Conservation (phyloP, 306 rosid species). For the Vigna radiata region DNA sequence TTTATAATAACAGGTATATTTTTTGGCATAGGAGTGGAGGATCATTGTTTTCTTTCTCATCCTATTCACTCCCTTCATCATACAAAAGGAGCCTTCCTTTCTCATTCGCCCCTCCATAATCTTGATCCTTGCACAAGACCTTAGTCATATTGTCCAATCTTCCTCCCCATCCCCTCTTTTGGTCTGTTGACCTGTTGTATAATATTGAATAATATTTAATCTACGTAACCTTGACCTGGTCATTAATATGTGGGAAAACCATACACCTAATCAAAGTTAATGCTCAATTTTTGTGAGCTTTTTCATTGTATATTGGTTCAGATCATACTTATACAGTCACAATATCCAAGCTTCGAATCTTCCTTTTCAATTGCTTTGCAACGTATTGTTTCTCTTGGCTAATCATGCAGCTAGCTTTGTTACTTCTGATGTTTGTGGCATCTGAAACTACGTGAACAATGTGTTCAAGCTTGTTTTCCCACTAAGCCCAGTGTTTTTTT, state of each 20-base stretch:
- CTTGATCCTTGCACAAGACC: slow-evolving; percentile 16
- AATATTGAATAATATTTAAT: background rate
- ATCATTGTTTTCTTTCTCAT: slow-evolving; percentile 23
- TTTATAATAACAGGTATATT: background rate
- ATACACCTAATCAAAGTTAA: slow-evolving; percentile 2
- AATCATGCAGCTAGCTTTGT: slow-evolving; percentile 28
- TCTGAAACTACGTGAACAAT: slow-evolving; percentile 1
- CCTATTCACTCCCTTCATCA: background rate
- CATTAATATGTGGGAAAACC: slow-evolving; percentile 26
- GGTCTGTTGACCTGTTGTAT: background rate
- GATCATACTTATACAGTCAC: background rate
- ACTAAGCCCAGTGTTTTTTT: slow-evolving; percentile 29
- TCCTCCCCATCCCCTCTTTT: background rate
- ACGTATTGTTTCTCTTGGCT: slow-evolving; percentile 18
- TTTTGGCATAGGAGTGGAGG: slow-evolving; percentile 16
- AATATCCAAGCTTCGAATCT: background rate
- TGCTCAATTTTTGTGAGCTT: slow-evolving; percentile 12
- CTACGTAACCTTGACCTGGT: background rate
- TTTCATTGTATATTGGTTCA: slow-evolving; percentile 14
- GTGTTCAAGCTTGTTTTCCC: background rate
- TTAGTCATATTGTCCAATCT: slow-evolving; percentile 3
- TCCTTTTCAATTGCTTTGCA: slow-evolving; percentile 26
- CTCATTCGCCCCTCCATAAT: background rate
- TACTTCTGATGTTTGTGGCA: slow-evolving; percentile 20
- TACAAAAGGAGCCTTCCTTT: slow-evolving; percentile 2